phyloP scores from a whole-genome alignment of 148 eudicot genomes.

The Chenopodium berlandieri region DNA sequence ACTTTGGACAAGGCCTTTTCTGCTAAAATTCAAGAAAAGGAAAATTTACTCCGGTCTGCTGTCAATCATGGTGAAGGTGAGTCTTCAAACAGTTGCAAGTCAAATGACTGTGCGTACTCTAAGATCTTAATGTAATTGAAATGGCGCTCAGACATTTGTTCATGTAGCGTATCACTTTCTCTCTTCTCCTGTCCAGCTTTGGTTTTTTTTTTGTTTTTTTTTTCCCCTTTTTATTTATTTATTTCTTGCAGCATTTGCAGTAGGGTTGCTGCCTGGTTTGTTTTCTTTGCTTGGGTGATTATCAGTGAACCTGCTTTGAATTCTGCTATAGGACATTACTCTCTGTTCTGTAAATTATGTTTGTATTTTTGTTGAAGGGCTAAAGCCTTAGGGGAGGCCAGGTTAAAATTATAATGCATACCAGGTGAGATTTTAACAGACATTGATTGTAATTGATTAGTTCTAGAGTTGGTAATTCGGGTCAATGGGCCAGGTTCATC shows the following conservation, averaged over 20 bases:
- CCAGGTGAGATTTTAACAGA: not conserved
- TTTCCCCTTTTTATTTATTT: not conserved
- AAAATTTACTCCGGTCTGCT: slow-evolving; percentile 78
- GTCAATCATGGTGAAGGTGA: slow-evolving; percentile 94
- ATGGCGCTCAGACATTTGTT: not conserved
- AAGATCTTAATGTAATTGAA: not conserved
- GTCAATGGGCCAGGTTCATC: no score
- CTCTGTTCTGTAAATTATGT: no score
- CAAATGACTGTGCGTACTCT: not conserved
- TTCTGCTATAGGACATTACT: no score
- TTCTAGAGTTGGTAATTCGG: no score
- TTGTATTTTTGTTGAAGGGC: not conserved
- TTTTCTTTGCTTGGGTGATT: not conserved
- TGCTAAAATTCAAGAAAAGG: slow-evolving; percentile 96
- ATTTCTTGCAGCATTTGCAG: not conserved
- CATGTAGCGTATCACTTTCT: not conserved
- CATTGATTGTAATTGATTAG: not conserved
- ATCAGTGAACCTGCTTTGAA: not conserved
- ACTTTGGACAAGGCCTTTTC: slow-evolving; percentile 88
- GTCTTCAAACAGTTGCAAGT: slow-evolving; percentile 1
- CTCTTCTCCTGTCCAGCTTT: not conserved
- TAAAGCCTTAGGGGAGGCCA: no score
- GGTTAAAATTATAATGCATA: not conserved
- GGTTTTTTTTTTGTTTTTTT: not conserved
- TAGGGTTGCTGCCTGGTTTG: not conserved